Percentiles rank a stretch among this genome's conserved stretches.
phyloP scores from a whole-genome alignment of 495 filamentous ascomycete species.

The Aspergillus nidulans region DNA sequence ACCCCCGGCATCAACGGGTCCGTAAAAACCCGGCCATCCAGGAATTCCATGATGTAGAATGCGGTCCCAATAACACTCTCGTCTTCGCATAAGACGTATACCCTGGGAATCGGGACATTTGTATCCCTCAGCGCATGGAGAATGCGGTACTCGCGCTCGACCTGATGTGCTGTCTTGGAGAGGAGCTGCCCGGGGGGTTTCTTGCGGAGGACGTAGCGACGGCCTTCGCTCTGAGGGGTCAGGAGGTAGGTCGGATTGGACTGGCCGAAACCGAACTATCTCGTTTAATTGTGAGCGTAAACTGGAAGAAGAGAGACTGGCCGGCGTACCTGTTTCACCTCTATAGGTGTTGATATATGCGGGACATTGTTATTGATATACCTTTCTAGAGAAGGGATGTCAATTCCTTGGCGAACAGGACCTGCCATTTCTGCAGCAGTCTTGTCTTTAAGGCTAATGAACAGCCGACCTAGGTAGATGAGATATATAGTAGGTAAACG shows the following conservation, averaged over 20 bases:
- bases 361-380: too few relatives aligned
- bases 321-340: too few relatives aligned
- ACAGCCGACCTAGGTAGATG: too few relatives aligned
- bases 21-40: slow-evolving; percentile 5
- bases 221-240: not conserved
- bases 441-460: too few relatives aligned
- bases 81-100: slow-evolving; percentile 6
- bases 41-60: slow-evolving; percentile 14
- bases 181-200: slow-evolving; percentile 74
- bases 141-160: slow-evolving; percentile 11
- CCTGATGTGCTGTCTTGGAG: slow-evolving; percentile 10
- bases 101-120: slow-evolving; percentile 6
- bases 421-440: too few relatives aligned
- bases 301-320: too few relatives aligned
- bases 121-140: not conserved
- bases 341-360: too few relatives aligned
- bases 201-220: slow-evolving; percentile 67
- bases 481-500: too few relatives aligned
- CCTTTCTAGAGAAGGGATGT: too few relatives aligned
- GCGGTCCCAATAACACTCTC: not conserved
- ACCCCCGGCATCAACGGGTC: slow-evolving; percentile 8
- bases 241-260: slow-evolving; percentile 12
- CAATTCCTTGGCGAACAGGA: too few relatives aligned
- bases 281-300: too few relatives aligned
- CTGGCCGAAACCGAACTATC: slow-evolving; percentile 12